phyloP scores from a whole-genome alignment of 345 rosid species.

The Eucalyptus fibrosa region DNA sequence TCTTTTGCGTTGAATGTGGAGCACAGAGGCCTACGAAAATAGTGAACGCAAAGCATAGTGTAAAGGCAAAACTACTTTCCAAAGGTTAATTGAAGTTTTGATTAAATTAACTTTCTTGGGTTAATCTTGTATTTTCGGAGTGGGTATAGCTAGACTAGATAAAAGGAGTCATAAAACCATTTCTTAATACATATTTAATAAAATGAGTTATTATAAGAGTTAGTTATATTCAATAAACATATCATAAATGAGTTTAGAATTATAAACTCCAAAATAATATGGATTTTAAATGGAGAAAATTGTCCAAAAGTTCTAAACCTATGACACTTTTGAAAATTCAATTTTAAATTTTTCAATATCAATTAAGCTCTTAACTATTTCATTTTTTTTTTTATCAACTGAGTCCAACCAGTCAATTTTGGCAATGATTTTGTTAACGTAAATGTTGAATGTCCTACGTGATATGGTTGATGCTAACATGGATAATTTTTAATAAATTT shows the following conservation, averaged over 20 bases:
- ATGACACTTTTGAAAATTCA: no score
- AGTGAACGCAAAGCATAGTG: not conserved
- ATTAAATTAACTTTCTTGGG: not conserved
- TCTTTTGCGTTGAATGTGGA: not conserved
- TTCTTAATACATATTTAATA: no score
- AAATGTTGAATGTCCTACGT: not conserved
- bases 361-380: no score
- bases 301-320: no score
- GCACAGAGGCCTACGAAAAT: not conserved
- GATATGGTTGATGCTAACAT: rapidly evolving
- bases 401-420: no score
- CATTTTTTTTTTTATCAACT: no score
- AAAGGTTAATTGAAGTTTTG: not conserved
- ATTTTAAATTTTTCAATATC: no score
- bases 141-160: not conserved
- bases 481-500: no score
- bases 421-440: not conserved
- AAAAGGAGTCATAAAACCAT: not conserved
- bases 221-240: no score
- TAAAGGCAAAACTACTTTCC: not conserved
- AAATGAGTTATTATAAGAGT: no score
- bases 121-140: not conserved
- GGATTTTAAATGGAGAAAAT: no score
- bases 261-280: not conserved
- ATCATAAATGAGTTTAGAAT: not conserved